Conservation (phyloP, 768 basidiomycete genomes). For the Mycena indigotica region DNA sequence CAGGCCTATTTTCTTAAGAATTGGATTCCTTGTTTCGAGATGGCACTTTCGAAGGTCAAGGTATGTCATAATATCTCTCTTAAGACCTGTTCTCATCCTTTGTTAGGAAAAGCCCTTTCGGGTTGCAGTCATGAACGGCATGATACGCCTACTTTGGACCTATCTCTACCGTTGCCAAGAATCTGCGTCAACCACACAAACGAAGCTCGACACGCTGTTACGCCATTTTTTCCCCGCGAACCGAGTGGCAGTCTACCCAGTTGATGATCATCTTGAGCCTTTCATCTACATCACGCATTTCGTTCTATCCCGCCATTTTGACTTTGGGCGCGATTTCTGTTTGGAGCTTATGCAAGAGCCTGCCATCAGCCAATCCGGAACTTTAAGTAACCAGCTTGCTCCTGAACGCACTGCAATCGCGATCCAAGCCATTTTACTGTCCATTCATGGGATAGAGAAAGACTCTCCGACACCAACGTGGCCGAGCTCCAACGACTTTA, state of each 20-base stretch:
- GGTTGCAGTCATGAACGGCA: conserved; percentile 74
- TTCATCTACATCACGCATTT: conserved; percentile 82
- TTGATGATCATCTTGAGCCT: conserved; percentile 76
- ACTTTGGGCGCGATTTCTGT: conserved; percentile 81
- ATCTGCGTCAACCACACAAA: conserved; percentile 74
- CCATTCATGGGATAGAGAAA: conserved; percentile 70
- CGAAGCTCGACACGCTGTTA: conserved; percentile 73
- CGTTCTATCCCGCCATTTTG: conserved; percentile 79
- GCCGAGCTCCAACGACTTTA: conserved; percentile 78
- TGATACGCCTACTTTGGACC: conserved; percentile 86
- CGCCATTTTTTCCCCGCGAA: conserved; percentile 81
- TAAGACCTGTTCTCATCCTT: conserved; percentile 12
- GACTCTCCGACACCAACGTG: conserved; percentile 73
- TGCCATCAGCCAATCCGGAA: conserved; percentile 44
- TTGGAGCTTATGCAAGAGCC: conserved; percentile 80
- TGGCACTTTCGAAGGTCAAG: conserved; percentile 77
- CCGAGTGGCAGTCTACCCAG: conserved; percentile 58
- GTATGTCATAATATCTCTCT: conserved; percentile 38
- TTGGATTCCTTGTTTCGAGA: conserved; percentile 77
- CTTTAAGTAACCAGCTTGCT: conserved; percentile 47
- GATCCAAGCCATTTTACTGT: conserved; percentile 74
- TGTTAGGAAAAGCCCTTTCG: conserved; percentile 78
- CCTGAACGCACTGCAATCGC: conserved; percentile 77
- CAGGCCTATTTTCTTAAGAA: conserved; percentile 82
- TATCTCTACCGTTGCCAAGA: conserved; percentile 95